Evolutionary conservation across 495 filamentous ascomycete genomes (phyloP).

Genomic region (Penicillium dipodomyicola): DNA sequence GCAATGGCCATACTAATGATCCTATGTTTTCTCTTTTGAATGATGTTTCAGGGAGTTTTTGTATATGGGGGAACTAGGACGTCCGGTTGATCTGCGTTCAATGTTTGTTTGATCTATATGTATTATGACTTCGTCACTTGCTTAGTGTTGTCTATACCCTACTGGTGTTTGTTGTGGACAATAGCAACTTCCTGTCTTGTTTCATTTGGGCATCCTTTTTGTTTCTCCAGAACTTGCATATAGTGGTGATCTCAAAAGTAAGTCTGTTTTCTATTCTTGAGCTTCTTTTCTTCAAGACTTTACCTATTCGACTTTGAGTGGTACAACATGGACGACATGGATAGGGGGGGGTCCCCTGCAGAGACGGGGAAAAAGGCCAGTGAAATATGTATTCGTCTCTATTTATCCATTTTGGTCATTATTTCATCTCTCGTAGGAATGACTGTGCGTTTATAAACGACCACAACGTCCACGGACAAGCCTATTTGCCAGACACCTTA

Average conservation of each 20-base stretch:
- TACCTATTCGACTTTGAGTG: not conserved
- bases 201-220: constrained; percentile 2
- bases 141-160: constrained; percentile 13
- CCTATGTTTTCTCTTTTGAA: constrained; percentile 8
- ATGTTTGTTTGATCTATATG: constrained; percentile 9
- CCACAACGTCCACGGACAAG: not conserved
- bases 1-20: constrained; percentile 12
- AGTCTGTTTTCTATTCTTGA: not conserved
- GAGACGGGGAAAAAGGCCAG: too few relatives aligned
- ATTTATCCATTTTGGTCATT: not conserved
- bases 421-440: not conserved
- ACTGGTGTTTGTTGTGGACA: constrained; percentile 5
- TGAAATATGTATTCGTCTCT: too few relatives aligned
- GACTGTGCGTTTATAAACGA: not conserved
- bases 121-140: constrained; percentile 13
- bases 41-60: constrained; percentile 6
- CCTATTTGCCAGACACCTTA: constrained; percentile 13
- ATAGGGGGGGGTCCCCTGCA: not conserved
- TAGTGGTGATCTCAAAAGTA: not conserved
- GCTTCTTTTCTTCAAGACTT: not conserved
- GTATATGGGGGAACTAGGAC: constrained; percentile 8
- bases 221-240: not conserved
- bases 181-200: constrained; percentile 2
- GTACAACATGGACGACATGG: not conserved
- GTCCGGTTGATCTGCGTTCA: constrained; percentile 2